These are phyloP conservation scores for Schwanniomyces polymorphus DNA, from an alignment of 805 yeast species.

Conservation along the genomic window DNA sequence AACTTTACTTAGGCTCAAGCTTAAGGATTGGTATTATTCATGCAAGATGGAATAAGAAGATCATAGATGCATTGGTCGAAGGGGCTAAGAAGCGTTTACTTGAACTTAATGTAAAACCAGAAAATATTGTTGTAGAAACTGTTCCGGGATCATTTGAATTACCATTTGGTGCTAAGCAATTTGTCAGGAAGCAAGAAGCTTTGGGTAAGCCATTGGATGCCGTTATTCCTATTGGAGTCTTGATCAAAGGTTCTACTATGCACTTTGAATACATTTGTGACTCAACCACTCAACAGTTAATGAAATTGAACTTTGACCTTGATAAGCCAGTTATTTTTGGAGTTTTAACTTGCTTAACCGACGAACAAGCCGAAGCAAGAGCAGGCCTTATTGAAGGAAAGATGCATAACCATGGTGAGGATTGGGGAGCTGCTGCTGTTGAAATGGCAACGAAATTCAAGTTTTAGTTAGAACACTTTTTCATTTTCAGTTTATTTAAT, in stretches of 20 bases:
- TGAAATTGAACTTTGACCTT: slow-evolving; percentile 73
- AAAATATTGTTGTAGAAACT: slow-evolving; percentile 75
- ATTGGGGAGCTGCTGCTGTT: slow-evolving; percentile 99
- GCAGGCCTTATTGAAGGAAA: slow-evolving; percentile 78
- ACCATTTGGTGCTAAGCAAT: slow-evolving; percentile 72
- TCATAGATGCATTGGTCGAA: slow-evolving; percentile 75
- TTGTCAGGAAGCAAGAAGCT: slow-evolving; percentile 44
- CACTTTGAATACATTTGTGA: slow-evolving; percentile 98
- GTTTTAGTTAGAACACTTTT: background rate
- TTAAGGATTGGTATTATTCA: slow-evolving; percentile 84
- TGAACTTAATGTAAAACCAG: slow-evolving; percentile 69
- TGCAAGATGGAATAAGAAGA: slow-evolving; percentile 89
- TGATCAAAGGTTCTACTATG: slow-evolving; percentile 96
- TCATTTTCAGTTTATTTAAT: background rate
- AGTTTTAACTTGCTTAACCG: slow-evolving; percentile 87
- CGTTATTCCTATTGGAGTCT: slow-evolving; percentile 88
- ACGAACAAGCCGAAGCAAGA: slow-evolving; percentile 89
- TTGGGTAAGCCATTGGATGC: slow-evolving; percentile 66
- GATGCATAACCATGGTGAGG: slow-evolving; percentile 95
- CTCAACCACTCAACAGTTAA: slow-evolving; percentile 78
- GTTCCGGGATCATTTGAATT: slow-evolving; percentile 96
- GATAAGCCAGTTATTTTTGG: slow-evolving; percentile 89
- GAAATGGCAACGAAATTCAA: slow-evolving; percentile 66
- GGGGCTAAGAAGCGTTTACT: slow-evolving; percentile 68
- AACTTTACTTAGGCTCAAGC: slow-evolving; percentile 39